Evolutionary conservation across 345 rosid genomes (phyloP).

Genomic region (Citrus medica): DNA sequence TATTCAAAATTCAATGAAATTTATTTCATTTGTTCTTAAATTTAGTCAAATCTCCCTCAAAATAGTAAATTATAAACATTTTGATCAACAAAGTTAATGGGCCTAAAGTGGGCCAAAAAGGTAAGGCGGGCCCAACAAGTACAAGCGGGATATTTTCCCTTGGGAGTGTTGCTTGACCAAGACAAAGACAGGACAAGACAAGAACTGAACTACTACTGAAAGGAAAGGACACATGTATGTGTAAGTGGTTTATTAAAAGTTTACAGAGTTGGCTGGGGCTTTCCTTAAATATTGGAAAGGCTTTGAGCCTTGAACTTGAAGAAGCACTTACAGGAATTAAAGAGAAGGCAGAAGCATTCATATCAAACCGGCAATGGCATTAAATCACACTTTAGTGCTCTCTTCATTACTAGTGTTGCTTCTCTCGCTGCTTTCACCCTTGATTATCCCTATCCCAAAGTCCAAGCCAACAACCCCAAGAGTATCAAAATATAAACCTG

Average conservation of each 20-base stretch:
- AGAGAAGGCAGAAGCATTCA: not conserved
- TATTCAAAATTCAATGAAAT: too few relatives aligned
- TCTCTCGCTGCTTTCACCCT: conserved; percentile 8
- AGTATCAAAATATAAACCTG: not conserved
- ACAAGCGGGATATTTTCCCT: too few relatives aligned
- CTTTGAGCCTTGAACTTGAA: too few relatives aligned
- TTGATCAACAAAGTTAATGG: not conserved
- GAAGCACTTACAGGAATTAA: too few relatives aligned
- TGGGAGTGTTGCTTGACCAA: not conserved
- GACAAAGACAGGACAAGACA: not conserved
- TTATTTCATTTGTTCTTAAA: too few relatives aligned
- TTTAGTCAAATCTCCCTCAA: too few relatives aligned
- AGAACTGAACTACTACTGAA: not conserved
- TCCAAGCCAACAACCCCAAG: conserved; percentile 10
- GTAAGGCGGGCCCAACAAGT: not conserved
- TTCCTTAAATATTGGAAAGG: too few relatives aligned
- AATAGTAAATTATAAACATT: too few relatives aligned
- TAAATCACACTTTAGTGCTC: not conserved
- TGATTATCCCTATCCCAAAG: conserved; percentile 6
- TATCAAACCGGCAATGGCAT: not conserved
- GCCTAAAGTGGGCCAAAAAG: too few relatives aligned
- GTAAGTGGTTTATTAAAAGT: too few relatives aligned
- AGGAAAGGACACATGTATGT: too few relatives aligned
- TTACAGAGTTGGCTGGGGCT: too few relatives aligned
- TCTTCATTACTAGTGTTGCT: conserved; percentile 2